A percentile compares a stretch with the other conserved stretches of the same genome.
phyloP scores from a whole-genome alignment of 805 yeast species.

The Lipomyces kockii region DNA sequence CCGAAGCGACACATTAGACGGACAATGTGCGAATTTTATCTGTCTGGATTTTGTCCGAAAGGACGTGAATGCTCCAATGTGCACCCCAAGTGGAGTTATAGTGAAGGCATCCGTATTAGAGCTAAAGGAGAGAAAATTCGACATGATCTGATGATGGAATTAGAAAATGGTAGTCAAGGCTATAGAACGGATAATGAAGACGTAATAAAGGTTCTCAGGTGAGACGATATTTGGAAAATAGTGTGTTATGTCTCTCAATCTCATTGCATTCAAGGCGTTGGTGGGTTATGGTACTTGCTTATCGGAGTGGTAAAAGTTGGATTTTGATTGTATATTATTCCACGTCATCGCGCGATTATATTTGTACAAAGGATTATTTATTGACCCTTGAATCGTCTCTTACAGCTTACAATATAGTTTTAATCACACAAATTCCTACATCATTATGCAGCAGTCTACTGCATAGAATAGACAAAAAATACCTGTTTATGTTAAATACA shows the following conservation, averaged over 20 bases:
- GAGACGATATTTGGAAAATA: not conserved
- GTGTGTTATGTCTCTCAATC: not conserved
- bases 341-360: no score
- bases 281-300: not conserved
- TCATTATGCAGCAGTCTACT: no score
- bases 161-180: not conserved
- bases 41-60: slow-evolving; percentile 91
- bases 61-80: slow-evolving; percentile 76
- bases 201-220: slow-evolving; percentile 29
- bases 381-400: no score
- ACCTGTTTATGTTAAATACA: no score
- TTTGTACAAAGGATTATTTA: no score
- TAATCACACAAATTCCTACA: no score
- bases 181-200: slow-evolving; percentile 17
- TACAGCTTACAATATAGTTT: no score
- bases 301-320: not conserved
- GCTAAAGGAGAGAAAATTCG: slow-evolving; percentile 15
- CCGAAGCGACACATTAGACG: slow-evolving; percentile 77
- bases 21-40: slow-evolving; percentile 73
- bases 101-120: slow-evolving; percentile 23
- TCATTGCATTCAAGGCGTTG: not conserved
- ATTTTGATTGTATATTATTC: not conserved
- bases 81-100: slow-evolving; percentile 72
- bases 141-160: slow-evolving; percentile 1
- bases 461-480: no score